Evolutionary conservation across 305 asterid species (phyloP), one percentile per base, ranked within the genome.

Genomic region (Fraxinus xanthoxyloides): DNA sequence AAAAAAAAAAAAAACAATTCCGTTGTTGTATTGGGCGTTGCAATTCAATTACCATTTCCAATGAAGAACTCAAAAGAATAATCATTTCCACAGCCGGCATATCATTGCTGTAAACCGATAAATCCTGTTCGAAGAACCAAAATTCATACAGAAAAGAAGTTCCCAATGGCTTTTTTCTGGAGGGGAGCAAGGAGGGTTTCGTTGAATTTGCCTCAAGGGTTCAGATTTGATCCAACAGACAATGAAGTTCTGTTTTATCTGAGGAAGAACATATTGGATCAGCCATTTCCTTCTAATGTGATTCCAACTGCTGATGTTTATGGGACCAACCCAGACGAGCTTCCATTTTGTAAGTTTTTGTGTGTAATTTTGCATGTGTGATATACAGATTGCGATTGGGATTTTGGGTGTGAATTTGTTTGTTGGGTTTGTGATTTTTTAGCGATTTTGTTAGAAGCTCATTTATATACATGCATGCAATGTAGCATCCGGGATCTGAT

Each of bases 251-350:
- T 35, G 35, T 10, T 67, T 6, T 83, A 74, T 48, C 30, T 83
- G 40, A 78, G 48, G 40, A 51, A 21, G 26, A 83, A 63, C 32
- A 61, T 78, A 73, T 9, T 83, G 12, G 82, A 46, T 3, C 43
- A 36, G 19, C 24, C 63, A 19, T 75, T 83, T 19, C 83, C 77
- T 0, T 43, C 76, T 12, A 79, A 79, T 78, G 35, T 78, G 5
- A 83, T 83, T 32, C 82, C 83, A 7, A 79, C 77, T 9, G 31
- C 73, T 56, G 76, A 83, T 48, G 40, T 83, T n/a, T 74, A 83
- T 46, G 28, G 38, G 3, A 38, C 36, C 38, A 46, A 28, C 17
- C 83, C 85, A 12, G 63, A 31, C 30, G 34, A 74, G 13, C 32
- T 83, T 75, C 85, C 83, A 2, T 30, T 59, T 1, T 24, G 82